These are phyloP conservation scores for Saturnispora sekii DNA, from an alignment of 805 yeast species.

Conservation along the genomic window DNA sequence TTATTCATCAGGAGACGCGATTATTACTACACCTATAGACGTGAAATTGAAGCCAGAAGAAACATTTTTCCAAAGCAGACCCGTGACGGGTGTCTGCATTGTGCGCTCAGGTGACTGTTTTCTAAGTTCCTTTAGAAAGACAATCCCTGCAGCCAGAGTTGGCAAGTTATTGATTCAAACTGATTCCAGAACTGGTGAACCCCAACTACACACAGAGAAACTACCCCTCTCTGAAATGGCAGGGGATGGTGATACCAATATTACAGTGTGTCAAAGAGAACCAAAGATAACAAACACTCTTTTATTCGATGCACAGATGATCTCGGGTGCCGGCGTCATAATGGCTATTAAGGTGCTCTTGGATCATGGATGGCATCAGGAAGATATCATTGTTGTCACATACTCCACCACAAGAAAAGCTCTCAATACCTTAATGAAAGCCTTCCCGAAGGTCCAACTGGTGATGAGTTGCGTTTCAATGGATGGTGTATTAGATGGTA, in stretches of 20 bases:
- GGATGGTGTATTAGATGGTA: constrained; percentile 20
- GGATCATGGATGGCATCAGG: constrained; percentile 63
- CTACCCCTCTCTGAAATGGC: constrained; percentile 37
- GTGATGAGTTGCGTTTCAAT: constrained; percentile 51
- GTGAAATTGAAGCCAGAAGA: constrained; percentile 15
- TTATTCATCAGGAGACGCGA: constrained; percentile 22
- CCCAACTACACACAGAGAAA: constrained; percentile 75
- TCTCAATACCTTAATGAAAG: constrained; percentile 57
- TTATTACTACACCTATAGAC: constrained; percentile 34
- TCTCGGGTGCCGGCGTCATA: constrained; percentile 87
- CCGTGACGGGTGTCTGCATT: constrained; percentile 63
- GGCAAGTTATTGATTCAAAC: constrained; percentile 86
- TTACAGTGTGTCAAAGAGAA: neutral
- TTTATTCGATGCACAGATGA: constrained; percentile 77
- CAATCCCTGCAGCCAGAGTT: constrained; percentile 66
- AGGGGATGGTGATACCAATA: constrained; percentile 6
- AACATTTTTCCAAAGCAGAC: constrained; percentile 30
- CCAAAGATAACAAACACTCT: constrained; percentile 31
- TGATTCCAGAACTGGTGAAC: constrained; percentile 86
- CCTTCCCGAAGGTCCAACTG: constrained; percentile 60
- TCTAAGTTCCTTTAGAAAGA: constrained; percentile 63
- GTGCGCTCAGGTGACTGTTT: constrained; percentile 92
- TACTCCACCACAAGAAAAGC: constrained; percentile 77
- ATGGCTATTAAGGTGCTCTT: constrained; percentile 87
- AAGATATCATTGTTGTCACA: constrained; percentile 57